These are phyloP conservation scores for Corchorus capsularis DNA, from an alignment of 345 rosid species.

Conservation along the genomic window DNA sequence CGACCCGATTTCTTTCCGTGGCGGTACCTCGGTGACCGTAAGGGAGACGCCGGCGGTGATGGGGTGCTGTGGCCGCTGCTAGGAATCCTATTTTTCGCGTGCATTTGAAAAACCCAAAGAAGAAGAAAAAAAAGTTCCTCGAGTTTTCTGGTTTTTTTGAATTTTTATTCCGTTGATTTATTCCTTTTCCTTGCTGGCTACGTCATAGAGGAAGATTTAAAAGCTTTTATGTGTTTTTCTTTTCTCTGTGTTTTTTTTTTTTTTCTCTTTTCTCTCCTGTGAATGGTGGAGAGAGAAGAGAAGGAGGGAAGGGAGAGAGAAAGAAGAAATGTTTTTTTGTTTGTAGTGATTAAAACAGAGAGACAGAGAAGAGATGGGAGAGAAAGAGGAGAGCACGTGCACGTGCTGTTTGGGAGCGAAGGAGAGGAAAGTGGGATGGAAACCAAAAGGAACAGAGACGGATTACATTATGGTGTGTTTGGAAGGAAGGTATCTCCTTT, in stretches of 20 bases:
- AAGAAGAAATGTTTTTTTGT: neutral
- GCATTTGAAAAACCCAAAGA: constrained; percentile 53
- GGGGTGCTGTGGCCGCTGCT: constrained; percentile 97
- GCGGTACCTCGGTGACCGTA: constrained; percentile 86
- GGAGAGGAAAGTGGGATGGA: neutral
- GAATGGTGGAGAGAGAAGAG: neutral
- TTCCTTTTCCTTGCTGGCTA: neutral
- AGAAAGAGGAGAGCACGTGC: constrained; percentile 17
- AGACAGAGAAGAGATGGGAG: neutral
- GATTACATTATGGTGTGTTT: neutral
- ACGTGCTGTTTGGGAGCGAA: constrained; percentile 19
- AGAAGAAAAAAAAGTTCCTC: neutral
- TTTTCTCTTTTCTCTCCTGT: neutral
- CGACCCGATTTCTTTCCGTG: constrained; percentile 64
- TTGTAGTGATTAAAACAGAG: constrained; percentile 13
- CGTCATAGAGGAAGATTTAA: constrained; percentile 11
- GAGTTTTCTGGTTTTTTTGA: neutral
- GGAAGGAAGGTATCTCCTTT: neutral
- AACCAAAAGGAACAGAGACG: neutral
- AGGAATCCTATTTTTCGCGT: constrained; percentile 71
- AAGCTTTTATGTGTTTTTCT: neutral
- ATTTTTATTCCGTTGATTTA: neutral
- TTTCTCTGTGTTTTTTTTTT: neutral
- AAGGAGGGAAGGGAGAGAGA: neutral
- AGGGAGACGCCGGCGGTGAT: constrained; percentile 93